phyloP scores from a whole-genome alignment of 345 rosid species.

The Trapa incisa region DNA sequence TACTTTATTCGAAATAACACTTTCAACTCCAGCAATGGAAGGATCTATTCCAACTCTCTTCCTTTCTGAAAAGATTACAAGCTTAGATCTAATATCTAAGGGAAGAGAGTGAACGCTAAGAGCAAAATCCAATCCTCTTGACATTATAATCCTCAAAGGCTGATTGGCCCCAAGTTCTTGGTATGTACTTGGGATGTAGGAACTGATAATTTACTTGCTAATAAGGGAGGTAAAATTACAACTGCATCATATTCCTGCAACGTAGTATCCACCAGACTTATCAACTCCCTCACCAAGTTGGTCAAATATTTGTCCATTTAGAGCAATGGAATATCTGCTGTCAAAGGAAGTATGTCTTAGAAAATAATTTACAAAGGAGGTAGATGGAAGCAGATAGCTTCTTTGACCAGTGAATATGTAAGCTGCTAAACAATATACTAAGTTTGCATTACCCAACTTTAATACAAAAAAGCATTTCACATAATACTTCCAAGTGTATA shows the following conservation, averaged over 20 bases:
- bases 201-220: conserved; percentile 19
- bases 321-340: conserved; percentile 55
- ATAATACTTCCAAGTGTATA: not conserved
- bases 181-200: conserved; percentile 43
- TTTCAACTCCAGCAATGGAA: conserved; percentile 25
- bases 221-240: conserved; percentile 35
- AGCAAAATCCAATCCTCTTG: conserved; percentile 15
- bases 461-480: not conserved
- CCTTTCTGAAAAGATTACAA: conserved; percentile 28
- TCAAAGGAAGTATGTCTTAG: not conserved
- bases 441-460: too few species aligned
- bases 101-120: conserved; percentile 17
- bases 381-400: not conserved
- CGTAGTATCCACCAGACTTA: conserved; percentile 57
- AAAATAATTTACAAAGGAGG: not conserved
- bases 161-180: conserved; percentile 52
- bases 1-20: conserved; percentile 31
- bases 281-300: conserved; percentile 50
- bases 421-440: too few species aligned
- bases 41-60: conserved; percentile 20
- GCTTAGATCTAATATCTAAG: conserved; percentile 24
- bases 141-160: conserved; percentile 40
- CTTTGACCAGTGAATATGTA: too few species aligned
- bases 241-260: conserved; percentile 67
- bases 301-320: conserved; percentile 40